phyloP scores from a whole-genome alignment of 2,329 filamentous ascomycete species.

The Phyllosticta paracitricarpa region DNA sequence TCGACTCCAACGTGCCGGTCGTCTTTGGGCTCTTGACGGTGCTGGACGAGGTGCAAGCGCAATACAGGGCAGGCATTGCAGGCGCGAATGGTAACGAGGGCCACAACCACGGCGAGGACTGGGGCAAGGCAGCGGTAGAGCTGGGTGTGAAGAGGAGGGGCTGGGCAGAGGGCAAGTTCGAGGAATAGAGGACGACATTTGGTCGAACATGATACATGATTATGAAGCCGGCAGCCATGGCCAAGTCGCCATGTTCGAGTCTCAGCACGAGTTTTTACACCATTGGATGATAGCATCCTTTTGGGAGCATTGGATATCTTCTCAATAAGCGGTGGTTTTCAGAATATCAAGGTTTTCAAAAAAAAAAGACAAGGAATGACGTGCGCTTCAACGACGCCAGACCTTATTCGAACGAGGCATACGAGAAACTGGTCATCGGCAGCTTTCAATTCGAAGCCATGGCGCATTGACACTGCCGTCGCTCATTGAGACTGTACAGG shows the following conservation, averaged over 20 bases:
- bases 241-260: neutral
- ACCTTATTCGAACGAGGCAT: neutral
- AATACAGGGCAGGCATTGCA: conserved; percentile 67
- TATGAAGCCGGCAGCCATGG: neutral
- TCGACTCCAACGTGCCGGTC: conserved; percentile 81
- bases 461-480: neutral
- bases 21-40: conserved; percentile 89
- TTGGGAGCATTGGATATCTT: neutral
- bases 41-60: conserved; percentile 76
- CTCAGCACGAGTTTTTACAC: too few relatives aligned
- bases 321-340: neutral
- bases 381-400: too few relatives aligned
- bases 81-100: conserved; percentile 34
- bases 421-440: neutral
- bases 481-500: neutral
- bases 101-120: conserved; percentile 96
- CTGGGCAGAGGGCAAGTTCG: conserved; percentile 63
- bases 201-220: neutral
- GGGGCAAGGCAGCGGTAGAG: conserved; percentile 90
- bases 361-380: too few relatives aligned
- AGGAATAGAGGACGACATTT: conserved; percentile 28
- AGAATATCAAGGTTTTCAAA: neutral
- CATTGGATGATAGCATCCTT: neutral
- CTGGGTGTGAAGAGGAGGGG: conserved; percentile 77
- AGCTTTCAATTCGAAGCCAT: neutral